phyloP scores from a whole-genome alignment of 768 basidiomycete genomes.

The Pisolithus albus region DNA sequence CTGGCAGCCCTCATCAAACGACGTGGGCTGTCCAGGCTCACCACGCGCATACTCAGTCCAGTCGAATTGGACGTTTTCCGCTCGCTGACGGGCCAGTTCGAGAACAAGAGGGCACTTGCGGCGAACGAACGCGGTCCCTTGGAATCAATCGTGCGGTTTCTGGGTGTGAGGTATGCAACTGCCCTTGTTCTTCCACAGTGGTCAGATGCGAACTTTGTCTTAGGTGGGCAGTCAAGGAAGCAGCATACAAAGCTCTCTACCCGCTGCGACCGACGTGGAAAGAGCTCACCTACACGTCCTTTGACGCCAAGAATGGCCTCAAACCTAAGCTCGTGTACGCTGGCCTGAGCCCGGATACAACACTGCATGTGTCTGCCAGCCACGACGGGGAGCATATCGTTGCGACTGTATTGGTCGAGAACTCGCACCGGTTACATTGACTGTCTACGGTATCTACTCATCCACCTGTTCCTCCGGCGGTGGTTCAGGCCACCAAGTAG shows the following conservation, averaged over 20 bases:
- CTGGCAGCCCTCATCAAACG: conserved; percentile 49
- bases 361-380: conserved; percentile 64
- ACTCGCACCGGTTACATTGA: conserved; percentile 1
- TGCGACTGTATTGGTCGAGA: conserved; percentile 55
- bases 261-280: conserved; percentile 70
- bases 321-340: conserved; percentile 36
- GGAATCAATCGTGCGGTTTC: conserved; percentile 32
- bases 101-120: conserved; percentile 4
- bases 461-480: conserved; percentile 14
- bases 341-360: conserved; percentile 5
- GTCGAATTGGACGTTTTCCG: conserved; percentile 34
- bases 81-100: conserved; percentile 3
- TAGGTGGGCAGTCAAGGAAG: conserved; percentile 84
- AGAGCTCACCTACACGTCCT: conserved; percentile 48
- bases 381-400: conserved; percentile 79
- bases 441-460: conserved; percentile 14
- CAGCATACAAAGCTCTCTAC: conserved; percentile 79
- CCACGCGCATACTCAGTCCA: conserved; percentile 56
- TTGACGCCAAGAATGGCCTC: conserved; percentile 27
- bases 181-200: too few species aligned
- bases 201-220: too few species aligned
- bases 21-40: conserved; percentile 40
- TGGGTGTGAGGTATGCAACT: conserved; percentile 62
- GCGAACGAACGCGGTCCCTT: neutral
- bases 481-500: conserved; percentile 52